Base-by-base conservation (phyloP, 2,329 filamentous ascomycete genomes). In the Boeremia lycopersici region DNA sequence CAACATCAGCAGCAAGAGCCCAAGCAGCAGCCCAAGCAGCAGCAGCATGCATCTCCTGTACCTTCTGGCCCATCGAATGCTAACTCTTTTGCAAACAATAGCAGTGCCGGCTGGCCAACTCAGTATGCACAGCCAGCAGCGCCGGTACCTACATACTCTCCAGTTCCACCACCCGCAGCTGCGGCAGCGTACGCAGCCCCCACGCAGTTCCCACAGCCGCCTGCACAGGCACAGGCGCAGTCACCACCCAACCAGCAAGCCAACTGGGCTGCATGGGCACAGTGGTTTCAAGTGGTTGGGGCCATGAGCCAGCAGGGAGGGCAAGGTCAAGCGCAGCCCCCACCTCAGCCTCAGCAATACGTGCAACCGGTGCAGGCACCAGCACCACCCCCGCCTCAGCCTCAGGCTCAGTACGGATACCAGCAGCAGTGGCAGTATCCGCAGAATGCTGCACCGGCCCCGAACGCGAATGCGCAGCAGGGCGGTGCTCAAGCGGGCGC, bases 231-330 rank as follows among this genome's bases (percentile, higher is more conserved):
- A 31, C 52, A 55, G 6, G 46, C 46, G 13, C 45, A 38, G 26
- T 41, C 30, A 31, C 52, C 50, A 29, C 52, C 52, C 9, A 50
- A 50, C 29, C 65, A 65, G 40, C 68, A 72, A 50, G 64, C 65
- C 33, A 69, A 62, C 25, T 57, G 54, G 57, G 64, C 67, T 55
- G 67, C 67, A 46, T 68, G 65, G 65, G 64, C 64, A 30, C 65
- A 68, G 29, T 68, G 65, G 65, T 59, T 68, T 29, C 65, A 67
- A 33, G 64, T 67, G 3, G 63, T 65, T 12, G 59, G 59, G 31
- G 60, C 62, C 2, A 65, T 68, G 65, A 65, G 61, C 41, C 61
- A 66, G 28, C 61, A 65, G 49, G 51, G 63, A 53, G 51, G 55
- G 38, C 65, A 67, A 49, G 53, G 50, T 26, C 61, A 61, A 38